Evolutionary conservation across 2,329 filamentous ascomycete species (phyloP).

Genomic region (Apiospora pterosperma): DNA sequence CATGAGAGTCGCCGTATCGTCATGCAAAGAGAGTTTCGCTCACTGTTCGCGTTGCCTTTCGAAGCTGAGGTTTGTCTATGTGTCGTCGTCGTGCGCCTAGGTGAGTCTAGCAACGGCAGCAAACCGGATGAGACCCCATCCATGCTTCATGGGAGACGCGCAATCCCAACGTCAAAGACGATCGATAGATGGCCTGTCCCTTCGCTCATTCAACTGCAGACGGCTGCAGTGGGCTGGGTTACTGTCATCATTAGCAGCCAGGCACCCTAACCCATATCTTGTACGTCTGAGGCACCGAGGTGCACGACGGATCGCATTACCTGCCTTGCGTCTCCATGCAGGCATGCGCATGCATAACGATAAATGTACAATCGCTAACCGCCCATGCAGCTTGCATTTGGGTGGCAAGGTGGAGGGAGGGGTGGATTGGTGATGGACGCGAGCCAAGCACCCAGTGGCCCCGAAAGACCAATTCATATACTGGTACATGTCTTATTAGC

Average conservation of each 20-base stretch:
- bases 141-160: not conserved
- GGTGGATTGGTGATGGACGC: not conserved
- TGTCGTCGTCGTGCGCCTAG: not conserved
- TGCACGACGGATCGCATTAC: slow-evolving; percentile 9
- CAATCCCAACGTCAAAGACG: not conserved
- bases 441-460: not conserved
- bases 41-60: not conserved
- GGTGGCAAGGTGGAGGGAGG: not conserved
- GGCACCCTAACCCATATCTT: not conserved
- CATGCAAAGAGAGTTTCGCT: not conserved
- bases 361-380: slow-evolving; percentile 1
- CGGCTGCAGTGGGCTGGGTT: not conserved
- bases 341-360: slow-evolving; percentile 8
- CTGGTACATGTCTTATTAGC: slow-evolving; percentile 4
- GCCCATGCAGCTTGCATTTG: not conserved
- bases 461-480: not conserved
- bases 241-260: not conserved
- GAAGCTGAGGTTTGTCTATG: not conserved
- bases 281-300: not conserved
- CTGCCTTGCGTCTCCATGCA: slow-evolving; percentile 7
- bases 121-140: not conserved
- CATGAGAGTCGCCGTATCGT: not conserved
- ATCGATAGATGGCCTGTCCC: not conserved
- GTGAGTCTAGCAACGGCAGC: not conserved
- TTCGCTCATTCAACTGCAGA: not conserved